Percentiles rank a stretch among this genome's conserved stretches.
Evolutionary conservation across 1,284 basidiomycete species (phyloP).

Genomic region (Sporisorium exsertum): DNA sequence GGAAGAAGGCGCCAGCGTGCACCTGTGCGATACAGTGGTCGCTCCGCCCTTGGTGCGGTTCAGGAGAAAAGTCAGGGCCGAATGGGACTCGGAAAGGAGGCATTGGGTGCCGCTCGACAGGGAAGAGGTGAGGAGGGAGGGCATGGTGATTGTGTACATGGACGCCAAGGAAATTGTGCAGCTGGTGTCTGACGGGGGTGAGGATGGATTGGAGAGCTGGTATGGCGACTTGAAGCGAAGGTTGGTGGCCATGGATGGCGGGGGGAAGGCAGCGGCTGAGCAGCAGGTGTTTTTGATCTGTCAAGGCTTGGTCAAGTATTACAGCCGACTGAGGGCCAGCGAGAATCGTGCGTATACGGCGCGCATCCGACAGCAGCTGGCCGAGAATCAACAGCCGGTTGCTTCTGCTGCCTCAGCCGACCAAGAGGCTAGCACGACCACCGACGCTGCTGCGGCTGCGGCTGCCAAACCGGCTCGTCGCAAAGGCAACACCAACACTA

Average conservation of each 20-base stretch:
- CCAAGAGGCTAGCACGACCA: not conserved
- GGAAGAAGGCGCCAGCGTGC: slow-evolving; percentile 36
- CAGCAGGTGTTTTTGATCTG: slow-evolving; percentile 45
- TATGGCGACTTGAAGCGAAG: slow-evolving; percentile 28
- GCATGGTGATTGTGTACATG: slow-evolving; percentile 26
- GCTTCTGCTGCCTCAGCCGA: not conserved
- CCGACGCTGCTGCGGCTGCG: not conserved
- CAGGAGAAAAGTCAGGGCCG: slow-evolving; percentile 28
- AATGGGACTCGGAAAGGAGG: slow-evolving; percentile 28
- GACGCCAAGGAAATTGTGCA: slow-evolving; percentile 38
- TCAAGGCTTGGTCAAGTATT: slow-evolving; percentile 48
- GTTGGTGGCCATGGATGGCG: slow-evolving; percentile 15
- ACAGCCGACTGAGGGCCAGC: slow-evolving; percentile 18
- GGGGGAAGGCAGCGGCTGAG: not conserved
- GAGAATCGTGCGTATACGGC: slow-evolving; percentile 48
- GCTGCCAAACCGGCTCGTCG: slow-evolving; percentile 15
- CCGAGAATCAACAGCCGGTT: slow-evolving; percentile 6
- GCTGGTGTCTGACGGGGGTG: slow-evolving; percentile 20
- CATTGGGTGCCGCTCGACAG: slow-evolving; percentile 39
- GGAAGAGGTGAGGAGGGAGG: slow-evolving; percentile 29
- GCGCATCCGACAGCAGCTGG: slow-evolving; percentile 41
- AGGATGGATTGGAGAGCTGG: slow-evolving; percentile 30
- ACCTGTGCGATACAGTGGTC: slow-evolving; percentile 25
- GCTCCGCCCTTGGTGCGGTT: slow-evolving; percentile 35
- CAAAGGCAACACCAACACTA: slow-evolving; percentile 4